Evolutionary conservation across 2,329 filamentous ascomycete species (phyloP).

Genomic region (Tothia fuscella): DNA sequence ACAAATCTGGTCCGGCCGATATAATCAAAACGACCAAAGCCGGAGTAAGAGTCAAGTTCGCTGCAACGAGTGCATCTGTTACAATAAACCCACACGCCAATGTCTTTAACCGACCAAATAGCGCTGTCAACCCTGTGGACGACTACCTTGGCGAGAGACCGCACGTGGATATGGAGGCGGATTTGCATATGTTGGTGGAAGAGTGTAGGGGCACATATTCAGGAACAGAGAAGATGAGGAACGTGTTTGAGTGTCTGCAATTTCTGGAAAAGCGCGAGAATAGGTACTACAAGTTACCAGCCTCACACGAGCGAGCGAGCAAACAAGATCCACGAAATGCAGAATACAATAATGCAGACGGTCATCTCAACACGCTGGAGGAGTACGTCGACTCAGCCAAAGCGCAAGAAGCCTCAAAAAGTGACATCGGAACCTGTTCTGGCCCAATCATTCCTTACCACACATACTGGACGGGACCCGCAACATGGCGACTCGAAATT

Average conservation of each 20-base stretch:
- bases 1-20: slow-evolving; percentile 29
- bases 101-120: slow-evolving; percentile 41
- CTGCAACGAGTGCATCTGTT: slow-evolving; percentile 28
- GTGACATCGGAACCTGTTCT: slow-evolving; percentile 37
- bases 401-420: slow-evolving; percentile 20
- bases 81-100: slow-evolving; percentile 41
- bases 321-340: slow-evolving; percentile 29
- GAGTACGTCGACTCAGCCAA: slow-evolving; percentile 26
- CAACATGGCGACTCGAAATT: slow-evolving; percentile 44
- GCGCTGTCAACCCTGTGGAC: slow-evolving; percentile 38
- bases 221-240: slow-evolving; percentile 44
- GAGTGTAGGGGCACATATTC: slow-evolving; percentile 40
- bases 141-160: slow-evolving; percentile 40
- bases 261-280: slow-evolving; percentile 38
- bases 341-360: slow-evolving; percentile 31
- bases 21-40: slow-evolving; percentile 29
- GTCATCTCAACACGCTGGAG: slow-evolving; percentile 26
- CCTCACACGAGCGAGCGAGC: slow-evolving; percentile 27
- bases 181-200: slow-evolving; percentile 39
- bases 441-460: slow-evolving; percentile 46
- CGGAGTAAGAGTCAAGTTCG: slow-evolving; percentile 31
- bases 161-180: slow-evolving; percentile 41
- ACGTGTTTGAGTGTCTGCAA: slow-evolving; percentile 40
- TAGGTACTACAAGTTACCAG: slow-evolving; percentile 39
- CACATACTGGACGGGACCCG: slow-evolving; percentile 45